Evolutionary conservation across 1,139 yeast genomes (phyloP).

Genomic region (Candida buenavistaensis): DNA sequence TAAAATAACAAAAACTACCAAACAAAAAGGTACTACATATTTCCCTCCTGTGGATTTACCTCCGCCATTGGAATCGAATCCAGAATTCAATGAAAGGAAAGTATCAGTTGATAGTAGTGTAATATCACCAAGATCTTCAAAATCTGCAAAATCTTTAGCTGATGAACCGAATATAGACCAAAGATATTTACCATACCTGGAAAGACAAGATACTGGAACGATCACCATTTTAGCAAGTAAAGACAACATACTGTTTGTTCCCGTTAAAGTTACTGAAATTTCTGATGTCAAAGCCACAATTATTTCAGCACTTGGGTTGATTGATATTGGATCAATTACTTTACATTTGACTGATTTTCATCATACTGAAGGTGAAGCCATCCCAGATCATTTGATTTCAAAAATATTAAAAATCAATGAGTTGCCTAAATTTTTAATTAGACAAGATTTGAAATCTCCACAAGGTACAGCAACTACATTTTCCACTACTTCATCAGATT

Average conservation of each 20-base stretch:
- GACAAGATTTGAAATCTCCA: constrained; percentile 40
- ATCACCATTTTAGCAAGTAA: constrained; percentile 50
- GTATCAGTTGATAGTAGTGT: constrained; percentile 8
- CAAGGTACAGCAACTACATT: constrained; percentile 27
- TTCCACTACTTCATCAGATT: constrained; percentile 48
- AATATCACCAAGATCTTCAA: not conserved
- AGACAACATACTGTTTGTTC: constrained; percentile 55
- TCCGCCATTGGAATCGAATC: constrained; percentile 10
- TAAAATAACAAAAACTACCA: constrained; percentile 29
- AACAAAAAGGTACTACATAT: constrained; percentile 8
- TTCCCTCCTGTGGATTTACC: constrained; percentile 11
- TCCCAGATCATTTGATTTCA: constrained; percentile 50
- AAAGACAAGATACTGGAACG: constrained; percentile 10
- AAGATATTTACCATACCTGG: constrained; percentile 30
- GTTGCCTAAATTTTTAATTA: constrained; percentile 42
- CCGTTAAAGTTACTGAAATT: constrained; percentile 34
- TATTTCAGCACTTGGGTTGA: constrained; percentile 39
- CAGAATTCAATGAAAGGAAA: constrained; percentile 4
- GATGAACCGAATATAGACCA: constrained; percentile 19
- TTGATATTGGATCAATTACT: constrained; percentile 40
- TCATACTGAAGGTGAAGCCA: constrained; percentile 59
- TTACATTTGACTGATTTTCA: constrained; percentile 75
- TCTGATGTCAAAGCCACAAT: constrained; percentile 38
- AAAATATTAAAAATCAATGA: constrained; percentile 32
- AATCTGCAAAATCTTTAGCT: too few species aligned